Evolutionary conservation across 345 rosid genomes (phyloP), one percentile per base, ranked within the genome.

Genomic region (Acer campestre): DNA sequence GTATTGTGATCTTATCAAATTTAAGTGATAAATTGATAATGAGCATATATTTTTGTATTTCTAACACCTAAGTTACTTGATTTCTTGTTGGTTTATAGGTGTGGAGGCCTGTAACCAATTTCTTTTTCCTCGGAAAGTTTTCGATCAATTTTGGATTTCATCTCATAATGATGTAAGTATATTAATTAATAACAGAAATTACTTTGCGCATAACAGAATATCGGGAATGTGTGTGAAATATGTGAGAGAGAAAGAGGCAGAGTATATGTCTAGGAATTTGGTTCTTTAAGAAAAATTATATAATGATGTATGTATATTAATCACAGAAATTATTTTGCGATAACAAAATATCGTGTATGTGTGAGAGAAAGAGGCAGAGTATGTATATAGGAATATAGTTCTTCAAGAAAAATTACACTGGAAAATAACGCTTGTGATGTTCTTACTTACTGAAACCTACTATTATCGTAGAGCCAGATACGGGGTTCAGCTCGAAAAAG

Each of bases 401-500:
- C 40, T n/a, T 67, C 17, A 69, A 71, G 66, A 9, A 63, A 12
- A 63, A 2, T 29, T 7, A 35, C 35, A 44, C 49, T 2, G 49
- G 5, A 61, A 25, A 55, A 12, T 9, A 27, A 73, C 23, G 23
- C 16, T 61, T 23, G 6, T 27, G 44, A 16, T 73, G 68, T 17
- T 10, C 40, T 46, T 25, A 61, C 58, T 62, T 17, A 6, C 11
- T 17, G 40, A 5, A 18, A 48, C 46, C 20, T 10, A 70, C 48
- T n/a, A 44, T 62, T 68, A 4, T 78, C 25, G 22, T 87, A 95
- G 99, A 87, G 97, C 97, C 70, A 90, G 97, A 78, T 92, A 95
- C 84, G 97, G 96, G 73, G 97, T 93, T 82, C 96, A 89, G 78
- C 88, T 95, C 22, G 98, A 93, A 86, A 83, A 88, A 78, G 97